Base-by-base conservation (phyloP, 495 filamentous ascomycete genomes). In the Aspergillus biplanus region DNA sequence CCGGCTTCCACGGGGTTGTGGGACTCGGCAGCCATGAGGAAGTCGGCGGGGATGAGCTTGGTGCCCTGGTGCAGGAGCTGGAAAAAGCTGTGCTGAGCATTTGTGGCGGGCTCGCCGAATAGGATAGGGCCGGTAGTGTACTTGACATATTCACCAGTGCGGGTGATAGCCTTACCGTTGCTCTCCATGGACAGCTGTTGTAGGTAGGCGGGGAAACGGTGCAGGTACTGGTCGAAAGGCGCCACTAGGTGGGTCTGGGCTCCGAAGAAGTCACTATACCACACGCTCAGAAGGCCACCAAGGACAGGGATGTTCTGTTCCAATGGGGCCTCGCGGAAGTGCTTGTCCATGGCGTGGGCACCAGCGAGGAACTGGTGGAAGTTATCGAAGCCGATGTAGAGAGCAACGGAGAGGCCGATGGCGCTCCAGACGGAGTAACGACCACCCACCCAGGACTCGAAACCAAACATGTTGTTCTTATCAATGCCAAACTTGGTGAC, bases 171-270 rank as follows among this genome's bases (percentile, higher is more conserved):
- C 85, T 99, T 99, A 69, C 95, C 95, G 78, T 99, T 99, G 69
- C 96, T 98, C 82, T 99, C 95, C 95, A 99, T 99, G 65, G 93
- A 98, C 52, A 99, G 85, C 78, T 99, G 95, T 80, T 99, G 95
- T 34, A 99, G 90, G 81, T 99, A 99, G 64, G 95, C 95, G 15
- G 95, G 93, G 90, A 99, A 98, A 59, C 95, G 91, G 85, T 96
- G 92, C 69, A 99, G 87, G 80, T 99, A 99, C 80, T 99, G 95
- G 80, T 99, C 95, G 79, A 98, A 99, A 78, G 95, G 95, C 67
- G 95, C 91, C 57, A 99, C 92, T 37, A 99, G 83, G 82, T 98
- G 95, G 56, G 95, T 98, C 79, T 99, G 95, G 46, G 96, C 93
- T 71, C 91, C 91, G 74, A 93, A 99, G 83, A 98, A 98, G 81